These are phyloP conservation scores for Inga oerstediana DNA, from an alignment of 306 rosid genomes.

Conservation along the genomic window DNA sequence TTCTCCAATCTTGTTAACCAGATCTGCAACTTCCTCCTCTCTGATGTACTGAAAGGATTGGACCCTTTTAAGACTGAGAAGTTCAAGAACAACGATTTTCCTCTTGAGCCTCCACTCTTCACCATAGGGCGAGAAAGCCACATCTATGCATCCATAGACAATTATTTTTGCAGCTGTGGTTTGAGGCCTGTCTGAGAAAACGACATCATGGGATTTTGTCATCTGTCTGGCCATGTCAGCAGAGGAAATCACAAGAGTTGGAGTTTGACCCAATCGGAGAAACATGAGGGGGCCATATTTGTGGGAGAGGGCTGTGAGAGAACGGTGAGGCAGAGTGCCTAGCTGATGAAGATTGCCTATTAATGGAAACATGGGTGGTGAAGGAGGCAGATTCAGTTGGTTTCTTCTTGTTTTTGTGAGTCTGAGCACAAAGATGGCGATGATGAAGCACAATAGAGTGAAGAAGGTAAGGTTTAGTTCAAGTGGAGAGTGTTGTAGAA, in stretches of 20 bases:
- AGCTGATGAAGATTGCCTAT: slow-evolving; percentile 55
- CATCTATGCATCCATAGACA: slow-evolving; percentile 7
- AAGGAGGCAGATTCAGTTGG: slow-evolving; percentile 37
- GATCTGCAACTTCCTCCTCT: slow-evolving; percentile 27
- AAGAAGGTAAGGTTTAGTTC: not conserved
- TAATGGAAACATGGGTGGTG: slow-evolving; percentile 44
- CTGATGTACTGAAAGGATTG: slow-evolving; percentile 26
- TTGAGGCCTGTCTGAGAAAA: not conserved
- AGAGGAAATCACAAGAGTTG: slow-evolving; percentile 26
- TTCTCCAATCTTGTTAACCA: slow-evolving; percentile 9
- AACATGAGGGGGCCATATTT: slow-evolving; percentile 48
- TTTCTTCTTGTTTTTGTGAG: not conserved
- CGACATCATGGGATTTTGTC: not conserved
- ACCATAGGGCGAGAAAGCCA: not conserved
- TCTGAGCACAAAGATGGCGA: not conserved
- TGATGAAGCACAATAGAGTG: not conserved
- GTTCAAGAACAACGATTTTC: slow-evolving; percentile 27
- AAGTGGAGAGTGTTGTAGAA: not conserved
- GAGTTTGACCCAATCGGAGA: slow-evolving; percentile 33
- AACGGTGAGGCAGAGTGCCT: slow-evolving; percentile 44
- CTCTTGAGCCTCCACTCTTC: slow-evolving; percentile 20
- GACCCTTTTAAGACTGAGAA: slow-evolving; percentile 29
- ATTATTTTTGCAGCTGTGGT: not conserved
- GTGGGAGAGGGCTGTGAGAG: slow-evolving; percentile 32
- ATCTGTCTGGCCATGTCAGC: slow-evolving; percentile 2